Evolutionary conservation across 2,329 filamentous ascomycete genomes (phyloP).

Genomic region (Eutypella sp.): DNA sequence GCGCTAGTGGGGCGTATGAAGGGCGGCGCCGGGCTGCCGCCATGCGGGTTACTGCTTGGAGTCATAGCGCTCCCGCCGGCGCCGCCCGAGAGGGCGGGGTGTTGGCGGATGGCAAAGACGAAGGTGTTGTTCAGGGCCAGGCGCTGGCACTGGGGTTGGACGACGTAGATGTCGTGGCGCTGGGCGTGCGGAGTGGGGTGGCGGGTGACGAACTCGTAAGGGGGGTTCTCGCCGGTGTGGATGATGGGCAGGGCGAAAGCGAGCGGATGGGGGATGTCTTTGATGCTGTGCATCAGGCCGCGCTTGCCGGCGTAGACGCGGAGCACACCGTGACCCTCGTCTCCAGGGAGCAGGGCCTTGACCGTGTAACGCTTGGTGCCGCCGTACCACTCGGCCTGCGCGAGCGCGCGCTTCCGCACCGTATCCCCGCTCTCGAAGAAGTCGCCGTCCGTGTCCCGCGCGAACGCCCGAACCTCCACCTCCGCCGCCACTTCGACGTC

Average conservation of each 20-base stretch:
- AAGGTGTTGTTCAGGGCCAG: slow-evolving; percentile 95
- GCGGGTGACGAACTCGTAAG: slow-evolving; percentile 86
- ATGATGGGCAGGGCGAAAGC: slow-evolving; percentile 86
- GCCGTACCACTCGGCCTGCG: slow-evolving; percentile 86
- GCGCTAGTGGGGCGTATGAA: slow-evolving; percentile 57
- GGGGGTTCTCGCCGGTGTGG: slow-evolving; percentile 86
- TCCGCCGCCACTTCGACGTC: slow-evolving; percentile 92
- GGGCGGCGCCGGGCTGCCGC: slow-evolving; percentile 51
- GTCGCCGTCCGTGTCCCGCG: slow-evolving; percentile 82
- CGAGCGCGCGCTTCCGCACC: slow-evolving; percentile 77
- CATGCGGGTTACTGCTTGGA: slow-evolving; percentile 43
- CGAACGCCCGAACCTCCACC: slow-evolving; percentile 78
- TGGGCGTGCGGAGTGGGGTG: slow-evolving; percentile 98
- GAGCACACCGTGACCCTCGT: slow-evolving; percentile 81
- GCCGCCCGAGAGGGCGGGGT: slow-evolving; percentile 55
- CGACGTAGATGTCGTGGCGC: slow-evolving; percentile 92
- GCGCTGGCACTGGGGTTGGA: slow-evolving; percentile 86
- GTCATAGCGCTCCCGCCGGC: slow-evolving; percentile 31
- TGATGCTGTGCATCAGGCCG: slow-evolving; percentile 95
- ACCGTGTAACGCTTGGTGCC: slow-evolving; percentile 88
- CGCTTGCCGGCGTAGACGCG: slow-evolving; percentile 93
- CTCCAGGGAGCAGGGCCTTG: slow-evolving; percentile 85
- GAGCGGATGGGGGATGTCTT: slow-evolving; percentile 88
- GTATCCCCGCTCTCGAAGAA: slow-evolving; percentile 88
- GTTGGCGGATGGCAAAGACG: slow-evolving; percentile 91